These are phyloP conservation scores for Cryoendolithus antarcticus DNA, from an alignment of 2,329 filamentous ascomycete genomes.

Conservation along the genomic window DNA sequence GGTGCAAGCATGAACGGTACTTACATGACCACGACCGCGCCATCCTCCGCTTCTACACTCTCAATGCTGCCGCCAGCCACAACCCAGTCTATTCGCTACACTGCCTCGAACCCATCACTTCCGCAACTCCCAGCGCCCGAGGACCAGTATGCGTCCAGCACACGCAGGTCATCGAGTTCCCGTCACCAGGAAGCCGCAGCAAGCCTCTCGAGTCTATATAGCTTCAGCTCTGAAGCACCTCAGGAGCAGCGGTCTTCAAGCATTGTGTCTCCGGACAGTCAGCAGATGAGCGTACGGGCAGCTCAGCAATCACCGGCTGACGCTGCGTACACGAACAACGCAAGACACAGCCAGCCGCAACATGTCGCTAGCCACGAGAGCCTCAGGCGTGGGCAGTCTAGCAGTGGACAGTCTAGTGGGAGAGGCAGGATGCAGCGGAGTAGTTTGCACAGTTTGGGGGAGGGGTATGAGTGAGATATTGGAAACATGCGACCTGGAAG, in stretches of 20 bases:
- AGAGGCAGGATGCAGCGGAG: no score
- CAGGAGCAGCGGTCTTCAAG: no score
- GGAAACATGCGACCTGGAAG: no score
- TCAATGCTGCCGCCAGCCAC: constrained; percentile 14
- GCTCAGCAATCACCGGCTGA: no score
- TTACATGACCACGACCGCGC: constrained; percentile 9
- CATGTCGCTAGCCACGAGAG: constrained; percentile 15
- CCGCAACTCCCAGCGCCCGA: constrained; percentile 5
- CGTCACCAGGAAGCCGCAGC: background rate
- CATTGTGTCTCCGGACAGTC: no score
- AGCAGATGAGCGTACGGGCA: no score
- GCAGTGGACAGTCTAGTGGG: no score
- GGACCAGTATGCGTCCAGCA: no score
- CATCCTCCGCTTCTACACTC: constrained; percentile 8
- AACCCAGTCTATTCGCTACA: background rate
- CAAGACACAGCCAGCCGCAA: constrained; percentile 13
- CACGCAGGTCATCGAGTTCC: no score
- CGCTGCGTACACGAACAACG: no score
- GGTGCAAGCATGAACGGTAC: constrained; percentile 10
- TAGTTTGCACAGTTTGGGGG: no score
- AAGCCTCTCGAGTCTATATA: constrained; percentile 13
- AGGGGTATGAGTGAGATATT: no score
- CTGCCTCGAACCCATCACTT: constrained; percentile 1
- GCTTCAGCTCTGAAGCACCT: constrained; percentile 14
- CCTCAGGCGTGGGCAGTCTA: constrained; percentile 5